Percentiles rank a stretch among this genome's conserved stretches.
These are phyloP conservation scores for Vitis riparia DNA, from an alignment of 164 flowering plant genomes.

Conservation along the genomic window DNA sequence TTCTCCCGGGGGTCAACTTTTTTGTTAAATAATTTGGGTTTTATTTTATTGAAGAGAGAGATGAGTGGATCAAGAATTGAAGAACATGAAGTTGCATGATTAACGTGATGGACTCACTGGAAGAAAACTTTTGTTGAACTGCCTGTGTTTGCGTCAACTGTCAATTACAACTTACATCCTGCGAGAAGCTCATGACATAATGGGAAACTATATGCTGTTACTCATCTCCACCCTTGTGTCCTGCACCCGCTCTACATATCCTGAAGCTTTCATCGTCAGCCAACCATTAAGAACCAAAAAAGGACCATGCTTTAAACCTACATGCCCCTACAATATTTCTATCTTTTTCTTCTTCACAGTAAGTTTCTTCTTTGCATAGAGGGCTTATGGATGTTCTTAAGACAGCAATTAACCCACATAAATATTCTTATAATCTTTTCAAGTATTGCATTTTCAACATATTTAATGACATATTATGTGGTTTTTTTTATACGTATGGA, in stretches of 20 bases:
- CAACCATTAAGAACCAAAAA: no score
- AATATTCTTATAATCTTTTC: no score
- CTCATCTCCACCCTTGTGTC: background rate
- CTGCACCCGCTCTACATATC: background rate
- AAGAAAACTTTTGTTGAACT: conserved; percentile 4
- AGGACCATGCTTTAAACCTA: no score
- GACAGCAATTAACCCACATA: no score
- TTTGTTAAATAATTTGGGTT: no score
- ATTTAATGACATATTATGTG: no score
- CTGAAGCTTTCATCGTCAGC: background rate
- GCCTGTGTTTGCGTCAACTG: conserved; percentile 18
- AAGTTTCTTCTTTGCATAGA: no score
- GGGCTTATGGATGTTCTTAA: no score
- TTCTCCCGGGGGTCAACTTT: background rate
- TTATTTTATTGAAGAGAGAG: background rate
- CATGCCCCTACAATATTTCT: no score
- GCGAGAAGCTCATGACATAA: conserved; percentile 29
- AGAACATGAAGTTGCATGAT: conserved; percentile 18
- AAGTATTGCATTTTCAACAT: no score
- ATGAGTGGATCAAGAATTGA: conserved; percentile 1
- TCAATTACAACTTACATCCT: conserved; percentile 13
- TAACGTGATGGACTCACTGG: conserved; percentile 19
- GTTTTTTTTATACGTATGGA: no score
- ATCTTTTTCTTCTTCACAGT: no score
- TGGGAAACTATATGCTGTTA: conserved; percentile 3